phyloP scores from a whole-genome alignment of 2,329 filamentous ascomycete species.

The Fusarium tanahbumbuense region DNA sequence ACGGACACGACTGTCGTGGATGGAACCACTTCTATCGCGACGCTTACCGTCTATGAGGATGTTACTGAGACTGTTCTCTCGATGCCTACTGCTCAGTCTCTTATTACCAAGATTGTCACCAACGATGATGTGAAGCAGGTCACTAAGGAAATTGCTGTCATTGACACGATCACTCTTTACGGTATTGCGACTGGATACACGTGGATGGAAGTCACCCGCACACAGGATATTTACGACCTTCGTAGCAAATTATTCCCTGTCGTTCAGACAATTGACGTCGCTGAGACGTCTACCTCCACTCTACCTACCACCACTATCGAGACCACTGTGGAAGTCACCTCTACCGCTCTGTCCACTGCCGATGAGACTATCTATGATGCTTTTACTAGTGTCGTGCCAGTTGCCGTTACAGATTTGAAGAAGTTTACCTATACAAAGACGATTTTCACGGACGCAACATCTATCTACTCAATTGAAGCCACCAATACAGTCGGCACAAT shows the following conservation, averaged over 20 bases:
- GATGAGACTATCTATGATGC: conserved; percentile 2
- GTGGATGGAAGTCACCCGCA: conserved; percentile 6
- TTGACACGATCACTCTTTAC: conserved; percentile 3
- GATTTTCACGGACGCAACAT: conserved; percentile 11
- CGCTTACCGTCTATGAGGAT: conserved; percentile 7
- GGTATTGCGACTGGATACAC: conserved; percentile 7
- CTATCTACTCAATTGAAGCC: conserved; percentile 9
- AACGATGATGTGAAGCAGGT: conserved; percentile 8
- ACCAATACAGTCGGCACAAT: conserved; percentile 12
- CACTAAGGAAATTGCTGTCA: conserved; percentile 1
- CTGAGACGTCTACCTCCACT: neutral
- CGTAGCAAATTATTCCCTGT: neutral
- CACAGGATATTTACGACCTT: conserved; percentile 7
- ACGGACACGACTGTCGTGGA: conserved; percentile 5
- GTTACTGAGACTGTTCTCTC: conserved; percentile 12
- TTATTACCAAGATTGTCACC: neutral
- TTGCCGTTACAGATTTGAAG: conserved; percentile 16
- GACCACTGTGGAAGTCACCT: conserved; percentile 12
- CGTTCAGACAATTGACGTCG: conserved; percentile 2
- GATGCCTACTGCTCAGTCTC: conserved; percentile 1
- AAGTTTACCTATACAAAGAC: conserved; percentile 19
- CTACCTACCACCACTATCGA: conserved; percentile 11
- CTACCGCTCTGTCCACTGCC: conserved; percentile 12
- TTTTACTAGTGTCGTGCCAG: conserved; percentile 1
- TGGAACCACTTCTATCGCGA: neutral